A percentile compares a stretch with the other conserved stretches of the same genome.
Evolutionary conservation across 257 asterid genomes (phyloP).

Genomic region (Capsicum pubescens): DNA sequence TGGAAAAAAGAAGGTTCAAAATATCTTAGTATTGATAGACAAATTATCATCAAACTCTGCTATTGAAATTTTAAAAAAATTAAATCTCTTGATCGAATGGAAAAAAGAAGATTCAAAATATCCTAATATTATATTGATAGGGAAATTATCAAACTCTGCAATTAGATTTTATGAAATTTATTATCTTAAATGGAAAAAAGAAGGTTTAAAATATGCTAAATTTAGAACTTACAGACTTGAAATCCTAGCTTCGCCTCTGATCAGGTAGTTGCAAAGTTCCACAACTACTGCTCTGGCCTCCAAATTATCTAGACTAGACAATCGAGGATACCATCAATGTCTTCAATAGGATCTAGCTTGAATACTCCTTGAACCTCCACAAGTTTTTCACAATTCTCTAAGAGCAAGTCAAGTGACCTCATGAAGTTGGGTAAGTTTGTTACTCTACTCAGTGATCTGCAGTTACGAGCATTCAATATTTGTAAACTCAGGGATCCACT

Average conservation of each 20-base stretch:
- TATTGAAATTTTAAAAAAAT: no score
- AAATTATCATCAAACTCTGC: no score
- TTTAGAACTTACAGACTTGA: no score
- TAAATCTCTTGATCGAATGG: no score
- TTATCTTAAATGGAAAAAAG: no score
- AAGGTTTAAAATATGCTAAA: no score
- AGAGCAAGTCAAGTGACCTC: constrained; percentile 21
- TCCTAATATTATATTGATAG: no score
- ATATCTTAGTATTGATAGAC: no score
- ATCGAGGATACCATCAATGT: background rate
- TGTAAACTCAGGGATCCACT: constrained; percentile 22
- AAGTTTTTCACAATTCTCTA: constrained; percentile 26
- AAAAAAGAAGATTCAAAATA: no score
- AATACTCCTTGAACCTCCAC: constrained; percentile 31
- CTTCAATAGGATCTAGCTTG: constrained; percentile 23
- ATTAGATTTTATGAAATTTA: no score
- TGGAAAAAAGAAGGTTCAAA: no score
- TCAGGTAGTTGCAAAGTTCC: constrained; percentile 24
- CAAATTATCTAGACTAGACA: background rate
- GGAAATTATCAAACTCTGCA: no score
- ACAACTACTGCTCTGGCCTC: constrained; percentile 9
- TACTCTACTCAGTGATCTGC: constrained; percentile 26
- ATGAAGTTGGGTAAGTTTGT: constrained; percentile 23
- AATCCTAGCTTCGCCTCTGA: background rate
- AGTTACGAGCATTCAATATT: background rate